A percentile compares a stretch with the other conserved stretches of the same genome.
phyloP scores from a whole-genome alignment of 2,329 filamentous ascomycete species.

The Rasamsonia emersonii region DNA sequence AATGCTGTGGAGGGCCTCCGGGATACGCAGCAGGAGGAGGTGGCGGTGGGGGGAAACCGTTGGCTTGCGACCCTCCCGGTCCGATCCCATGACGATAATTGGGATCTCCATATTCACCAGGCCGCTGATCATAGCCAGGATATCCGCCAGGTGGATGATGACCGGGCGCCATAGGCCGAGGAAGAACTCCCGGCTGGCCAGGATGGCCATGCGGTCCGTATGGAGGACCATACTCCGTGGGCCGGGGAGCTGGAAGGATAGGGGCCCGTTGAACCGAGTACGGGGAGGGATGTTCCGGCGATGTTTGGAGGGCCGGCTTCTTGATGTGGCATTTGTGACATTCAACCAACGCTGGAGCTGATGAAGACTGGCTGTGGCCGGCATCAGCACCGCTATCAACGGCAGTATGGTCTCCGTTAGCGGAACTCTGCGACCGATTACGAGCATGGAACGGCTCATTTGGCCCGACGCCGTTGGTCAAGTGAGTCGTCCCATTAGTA shows the following conservation, averaged over 20 bases:
- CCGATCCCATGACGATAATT: conserved; percentile 23
- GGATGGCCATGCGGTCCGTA: conserved; percentile 24
- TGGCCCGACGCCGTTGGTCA: conserved; percentile 25
- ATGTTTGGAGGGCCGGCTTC: conserved; percentile 27
- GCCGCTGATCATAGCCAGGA: conserved; percentile 28
- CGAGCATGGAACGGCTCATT: conserved; percentile 19
- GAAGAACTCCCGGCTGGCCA: conserved; percentile 15
- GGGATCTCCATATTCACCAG: conserved; percentile 20
- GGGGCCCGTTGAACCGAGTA: conserved; percentile 24
- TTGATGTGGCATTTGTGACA: conserved; percentile 64
- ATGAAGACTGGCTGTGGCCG: no score
- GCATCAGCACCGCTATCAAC: no score
- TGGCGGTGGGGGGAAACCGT: conserved; percentile 21
- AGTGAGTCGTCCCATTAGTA: conserved; percentile 33
- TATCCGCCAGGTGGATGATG: conserved; percentile 26
- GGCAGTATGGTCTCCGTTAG: conserved; percentile 27
- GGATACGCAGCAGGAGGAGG: conserved; percentile 15
- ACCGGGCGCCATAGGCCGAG: conserved; percentile 20
- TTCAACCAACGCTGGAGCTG: conserved; percentile 54
- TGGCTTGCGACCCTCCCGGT: conserved; percentile 10
- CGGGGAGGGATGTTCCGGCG: conserved; percentile 26
- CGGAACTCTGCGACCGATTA: conserved; percentile 16
- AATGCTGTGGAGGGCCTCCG: conserved; percentile 9
- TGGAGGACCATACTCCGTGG: conserved; percentile 22
- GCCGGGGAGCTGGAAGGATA: conserved; percentile 24